Conservation (phyloP, 495 filamentous ascomycete species). For the Endocarpon pusillum region DNA sequence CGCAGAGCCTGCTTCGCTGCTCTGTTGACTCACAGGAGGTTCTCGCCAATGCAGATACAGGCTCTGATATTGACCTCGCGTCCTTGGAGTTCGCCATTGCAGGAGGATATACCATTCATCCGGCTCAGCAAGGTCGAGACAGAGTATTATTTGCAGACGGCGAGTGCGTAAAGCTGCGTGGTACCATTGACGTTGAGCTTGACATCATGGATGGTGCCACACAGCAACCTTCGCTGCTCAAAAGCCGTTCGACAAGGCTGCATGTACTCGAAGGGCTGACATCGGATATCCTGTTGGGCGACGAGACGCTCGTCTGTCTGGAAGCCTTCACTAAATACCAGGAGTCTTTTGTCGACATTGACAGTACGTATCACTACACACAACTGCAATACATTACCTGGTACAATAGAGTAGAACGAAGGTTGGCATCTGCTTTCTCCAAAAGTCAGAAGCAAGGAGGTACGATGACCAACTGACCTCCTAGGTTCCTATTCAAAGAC, state of each 20-base stretch:
- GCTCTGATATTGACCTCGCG: conserved; percentile 1
- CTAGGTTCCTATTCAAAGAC: too few relatives aligned
- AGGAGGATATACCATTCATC: neutral
- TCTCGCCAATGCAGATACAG: conserved; percentile 3
- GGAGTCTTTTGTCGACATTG: conserved; percentile 2
- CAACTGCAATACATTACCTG: too few relatives aligned
- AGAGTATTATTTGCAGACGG: conserved; percentile 5
- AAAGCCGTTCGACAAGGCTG: neutral
- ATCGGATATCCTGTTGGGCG: conserved; percentile 3
- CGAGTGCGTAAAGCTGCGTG: neutral
- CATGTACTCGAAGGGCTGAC: conserved; percentile 5
- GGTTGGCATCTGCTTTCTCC: too few relatives aligned
- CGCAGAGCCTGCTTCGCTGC: conserved; percentile 3
- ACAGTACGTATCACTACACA: too few relatives aligned
- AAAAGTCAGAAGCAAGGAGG: too few relatives aligned
- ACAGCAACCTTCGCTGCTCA: too few relatives aligned
- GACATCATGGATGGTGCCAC: too few relatives aligned
- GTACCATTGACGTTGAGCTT: too few relatives aligned
- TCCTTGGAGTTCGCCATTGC: conserved; percentile 1
- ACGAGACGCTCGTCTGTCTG: conserved; percentile 1
- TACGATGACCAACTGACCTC: too few relatives aligned
- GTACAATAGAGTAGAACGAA: too few relatives aligned
- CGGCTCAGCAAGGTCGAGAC: conserved; percentile 1
- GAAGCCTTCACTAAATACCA: conserved; percentile 1
- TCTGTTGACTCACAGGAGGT: neutral